Percentiles rank a stretch among this genome's conserved stretches.
phyloP scores from a whole-genome alignment of 78 protist genomes.

The Guillardia theta region DNA sequence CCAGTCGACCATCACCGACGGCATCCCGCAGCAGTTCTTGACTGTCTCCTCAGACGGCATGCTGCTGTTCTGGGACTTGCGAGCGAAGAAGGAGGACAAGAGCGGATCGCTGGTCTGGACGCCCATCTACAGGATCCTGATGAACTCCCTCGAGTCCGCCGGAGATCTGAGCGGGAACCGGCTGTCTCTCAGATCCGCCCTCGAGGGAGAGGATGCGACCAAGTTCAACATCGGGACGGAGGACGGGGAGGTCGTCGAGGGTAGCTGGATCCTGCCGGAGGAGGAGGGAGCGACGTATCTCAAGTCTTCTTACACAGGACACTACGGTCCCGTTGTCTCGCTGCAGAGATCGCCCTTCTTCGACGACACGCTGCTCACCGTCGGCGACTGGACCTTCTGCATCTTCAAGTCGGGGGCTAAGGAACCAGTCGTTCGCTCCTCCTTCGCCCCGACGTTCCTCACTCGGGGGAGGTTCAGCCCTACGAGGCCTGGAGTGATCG shows the following conservation, averaged over 20 bases:
- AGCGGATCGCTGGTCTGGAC: neutral
- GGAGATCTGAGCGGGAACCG: neutral
- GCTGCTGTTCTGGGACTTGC: constrained; percentile 26
- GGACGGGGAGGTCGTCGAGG: neutral
- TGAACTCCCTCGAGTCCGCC: neutral
- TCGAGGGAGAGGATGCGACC: neutral
- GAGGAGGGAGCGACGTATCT: neutral
- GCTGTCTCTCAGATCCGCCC: neutral
- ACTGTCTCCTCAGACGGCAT: constrained; percentile 9
- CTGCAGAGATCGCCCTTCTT: constrained; percentile 43
- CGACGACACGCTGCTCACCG: neutral
- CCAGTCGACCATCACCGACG: neutral
- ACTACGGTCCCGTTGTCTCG: constrained; percentile 1
- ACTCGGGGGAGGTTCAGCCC: neutral
- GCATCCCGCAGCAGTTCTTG: neutral
- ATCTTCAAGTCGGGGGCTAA: neutral
- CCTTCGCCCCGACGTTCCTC: neutral
- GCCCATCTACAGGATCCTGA: neutral
- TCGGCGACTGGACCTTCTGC: constrained; percentile 46
- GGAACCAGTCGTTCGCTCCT: neutral
- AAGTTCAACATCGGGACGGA: neutral
- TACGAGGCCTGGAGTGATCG: neutral
- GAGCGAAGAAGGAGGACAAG: neutral
- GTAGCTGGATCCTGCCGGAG: neutral
- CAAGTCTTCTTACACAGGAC: neutral